Evolutionary conservation across 2,329 filamentous ascomycete species (phyloP).

Genomic region (Zopfia rhizophila): DNA sequence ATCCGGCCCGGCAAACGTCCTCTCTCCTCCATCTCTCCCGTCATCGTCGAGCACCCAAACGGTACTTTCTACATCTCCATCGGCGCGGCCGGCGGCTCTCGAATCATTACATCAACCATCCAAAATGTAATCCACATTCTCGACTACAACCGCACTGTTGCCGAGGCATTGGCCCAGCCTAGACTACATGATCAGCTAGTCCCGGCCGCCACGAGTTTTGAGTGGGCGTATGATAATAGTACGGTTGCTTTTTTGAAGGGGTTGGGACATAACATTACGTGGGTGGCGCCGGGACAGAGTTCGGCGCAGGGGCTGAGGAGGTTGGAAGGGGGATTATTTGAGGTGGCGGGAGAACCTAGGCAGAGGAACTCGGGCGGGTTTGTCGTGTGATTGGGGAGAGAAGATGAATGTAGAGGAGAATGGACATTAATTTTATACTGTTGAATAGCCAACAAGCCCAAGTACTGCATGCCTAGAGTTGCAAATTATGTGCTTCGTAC

Average conservation of each 20-base stretch:
- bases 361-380: constrained; percentile 76
- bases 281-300: constrained; percentile 71
- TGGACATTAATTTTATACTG: constrained; percentile 4
- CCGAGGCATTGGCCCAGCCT: constrained; percentile 71
- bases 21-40: constrained; percentile 81
- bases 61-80: constrained; percentile 74
- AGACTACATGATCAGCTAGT: constrained; percentile 85
- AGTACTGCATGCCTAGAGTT: too few relatives aligned
- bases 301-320: constrained; percentile 76
- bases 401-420: background rate
- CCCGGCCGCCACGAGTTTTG: constrained; percentile 74
- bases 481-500: too few relatives aligned
- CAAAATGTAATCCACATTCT: constrained; percentile 79
- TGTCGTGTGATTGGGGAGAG: constrained; percentile 52
- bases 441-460: too few relatives aligned
- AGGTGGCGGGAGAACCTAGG: constrained; percentile 80
- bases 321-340: constrained; percentile 73
- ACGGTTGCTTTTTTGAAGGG: constrained; percentile 71
- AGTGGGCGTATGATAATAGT: constrained; percentile 73
- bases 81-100: constrained; percentile 81
- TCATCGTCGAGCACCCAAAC: constrained; percentile 75
- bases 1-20: constrained; percentile 84
- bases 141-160: constrained; percentile 69
- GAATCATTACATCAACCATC: constrained; percentile 83
- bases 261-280: constrained; percentile 77